Evolutionary conservation across 768 basidiomycete genomes (phyloP), one percentile per base, ranked within the genome.

Genomic region (Suillus subaureus): DNA sequence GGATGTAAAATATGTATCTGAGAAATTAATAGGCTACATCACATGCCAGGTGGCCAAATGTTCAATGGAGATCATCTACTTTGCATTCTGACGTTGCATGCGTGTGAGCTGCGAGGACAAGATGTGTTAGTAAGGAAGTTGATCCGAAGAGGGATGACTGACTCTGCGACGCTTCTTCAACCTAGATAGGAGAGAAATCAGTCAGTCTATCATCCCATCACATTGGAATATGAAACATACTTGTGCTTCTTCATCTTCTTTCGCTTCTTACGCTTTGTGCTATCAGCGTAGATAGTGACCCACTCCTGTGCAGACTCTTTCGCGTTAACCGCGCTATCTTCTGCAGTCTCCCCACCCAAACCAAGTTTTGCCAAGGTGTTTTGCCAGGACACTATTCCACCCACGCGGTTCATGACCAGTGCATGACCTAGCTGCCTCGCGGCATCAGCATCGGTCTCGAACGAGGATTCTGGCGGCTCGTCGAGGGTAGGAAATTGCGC

Each of bases 161-260:
- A 93, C 93, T 81, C 88, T 91, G 85, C 95, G 85, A 70, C 93
- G 88, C 84, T 96, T 96, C 88, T 89, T 93, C 73, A 93, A 85
- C 82, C 93, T 94, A 58, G 66, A 61, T 28, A 62, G 33, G 43
- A 60, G 26, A 35, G 33, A 35, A 57, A 31, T 42, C 12, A 61
- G 58, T n/a, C 67, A 65, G 40, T 66, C 33, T 58, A 28, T 31
- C 26, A 28, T 58, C 49, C 65, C 16, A n/a, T 51, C 52, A 60
- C n/a, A 42, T 65, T 62, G 52, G 51, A 9, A 62, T 31, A 33
- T 31, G 57, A 33, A 4, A 83, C 92, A 78, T 73, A 94, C 94
- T 96, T 96, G 78, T 97, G 95, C 80, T 96, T 97, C 85, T 91
- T 94, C 89, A 97, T 97, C 88, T 96, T 97, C 88, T 89, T 91